These are phyloP conservation scores for Rauvolfia tetraphylla DNA, from an alignment of 257 asterid genomes.

Conservation along the genomic window DNA sequence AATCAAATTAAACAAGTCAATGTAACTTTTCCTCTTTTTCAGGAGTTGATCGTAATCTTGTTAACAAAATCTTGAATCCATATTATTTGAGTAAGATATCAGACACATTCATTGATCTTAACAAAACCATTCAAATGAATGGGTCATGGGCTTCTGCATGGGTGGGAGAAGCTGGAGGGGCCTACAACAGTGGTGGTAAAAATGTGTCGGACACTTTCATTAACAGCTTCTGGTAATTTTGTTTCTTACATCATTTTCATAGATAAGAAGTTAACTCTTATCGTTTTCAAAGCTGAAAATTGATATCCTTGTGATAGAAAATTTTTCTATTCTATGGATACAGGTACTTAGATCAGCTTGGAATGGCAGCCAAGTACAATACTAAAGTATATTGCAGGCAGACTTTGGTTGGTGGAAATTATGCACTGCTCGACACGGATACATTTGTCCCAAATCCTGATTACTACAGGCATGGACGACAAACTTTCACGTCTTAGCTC, in stretches of 20 bases:
- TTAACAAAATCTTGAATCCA: slow-evolving; percentile 64
- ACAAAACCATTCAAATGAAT: slow-evolving; percentile 41
- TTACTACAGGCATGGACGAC: slow-evolving; percentile 60
- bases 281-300: not conserved
- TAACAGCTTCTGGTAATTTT: slow-evolving; percentile 76
- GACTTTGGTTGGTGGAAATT: slow-evolving; percentile 84
- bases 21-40: slow-evolving; percentile 26
- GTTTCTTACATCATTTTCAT: not conserved
- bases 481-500: not conserved
- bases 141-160: slow-evolving; percentile 93
- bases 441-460: slow-evolving; percentile 86
- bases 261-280: not conserved
- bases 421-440: slow-evolving; percentile 66
- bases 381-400: slow-evolving; percentile 89
- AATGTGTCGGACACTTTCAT: slow-evolving; percentile 67
- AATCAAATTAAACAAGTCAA: not conserved
- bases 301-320: not conserved
- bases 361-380: slow-evolving; percentile 79
- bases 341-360: slow-evolving; percentile 98
- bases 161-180: slow-evolving; percentile 98
- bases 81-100: slow-evolving; percentile 49
- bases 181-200: slow-evolving; percentile 70
- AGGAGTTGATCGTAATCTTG: slow-evolving; percentile 65
- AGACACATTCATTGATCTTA: slow-evolving; percentile 40
- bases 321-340: not conserved